Evolutionary conservation across 1,139 yeast genomes (phyloP), one percentile per base, ranked within the genome.

Genomic region (Candida labiduridarum): DNA sequence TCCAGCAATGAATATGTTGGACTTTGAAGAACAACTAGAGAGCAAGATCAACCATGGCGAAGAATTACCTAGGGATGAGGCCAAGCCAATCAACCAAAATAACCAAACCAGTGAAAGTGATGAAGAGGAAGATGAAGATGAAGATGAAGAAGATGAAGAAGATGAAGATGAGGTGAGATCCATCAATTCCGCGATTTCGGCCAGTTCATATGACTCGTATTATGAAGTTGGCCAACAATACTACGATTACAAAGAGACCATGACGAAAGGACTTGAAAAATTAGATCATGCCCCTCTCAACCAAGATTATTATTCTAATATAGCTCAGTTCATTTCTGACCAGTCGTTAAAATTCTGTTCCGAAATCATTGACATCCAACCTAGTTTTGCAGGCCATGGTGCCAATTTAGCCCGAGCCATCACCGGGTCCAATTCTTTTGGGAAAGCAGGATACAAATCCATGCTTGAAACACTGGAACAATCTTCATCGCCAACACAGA

Each of bases 1-100:
- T 0, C 91, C 94, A 0, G 85, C 89, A 1, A 71, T 76, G 56
- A 84, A 86, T 56, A 78, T 85, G 83, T 72, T 68, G 49, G 61
- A 68, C 15, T 84, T 83, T 64, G 90, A 85, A 61, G 53, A 61
- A 6, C 60, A 66, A 1, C 59, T 74, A 44, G 59, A 62, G 33
- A 52, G 54, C 4, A 58, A 56, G 43, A 55, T 73, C 34, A 64
- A 67, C 29, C 35, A 41, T 8, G 27, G 30, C 2, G 15, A 31
- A 3, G 36, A 45, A 38, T 22, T 30, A 46, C 49, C 9, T 29
- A 39, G 16, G 34, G 18, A 38, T 11, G 34, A 5, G 27, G 35
- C 18, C 18, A 44, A 7, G 31, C 40, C 10, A 22, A 15, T 12
- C 19, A 41, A 22, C 33, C 11, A 11, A 15, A 43, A 19, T 12